Percentiles rank a stretch among this genome's conserved stretches.
These are phyloP conservation scores for Pluteus cervinus DNA, from an alignment of 768 basidiomycete species.

Conservation along the genomic window DNA sequence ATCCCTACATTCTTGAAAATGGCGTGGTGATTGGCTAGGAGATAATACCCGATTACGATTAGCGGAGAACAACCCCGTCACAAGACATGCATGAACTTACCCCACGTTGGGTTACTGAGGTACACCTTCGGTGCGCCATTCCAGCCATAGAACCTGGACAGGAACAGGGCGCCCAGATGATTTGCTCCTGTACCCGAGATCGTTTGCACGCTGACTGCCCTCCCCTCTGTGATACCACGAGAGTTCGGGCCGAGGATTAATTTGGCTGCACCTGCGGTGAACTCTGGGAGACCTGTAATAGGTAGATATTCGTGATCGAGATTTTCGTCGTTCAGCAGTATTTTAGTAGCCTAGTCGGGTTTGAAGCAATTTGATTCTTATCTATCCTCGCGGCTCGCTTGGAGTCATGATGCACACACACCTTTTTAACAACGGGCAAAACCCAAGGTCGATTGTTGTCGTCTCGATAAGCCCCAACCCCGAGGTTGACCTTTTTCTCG, in stretches of 20 bases:
- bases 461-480: constrained; percentile 91
- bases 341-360: constrained; percentile 57
- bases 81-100: constrained; percentile 34
- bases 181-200: constrained; percentile 96
- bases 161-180: constrained; percentile 85
- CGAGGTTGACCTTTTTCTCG: constrained; percentile 82
- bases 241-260: constrained; percentile 76
- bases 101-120: constrained; percentile 94
- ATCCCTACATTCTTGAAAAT: constrained; percentile 91
- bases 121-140: constrained; percentile 66
- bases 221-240: constrained; percentile 60
- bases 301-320: constrained; percentile 92
- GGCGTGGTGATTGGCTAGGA: constrained; percentile 77
- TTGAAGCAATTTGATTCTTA: no score
- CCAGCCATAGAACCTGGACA: constrained; percentile 77
- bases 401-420: constrained; percentile 16
- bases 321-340: constrained; percentile 59
- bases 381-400: neutral
- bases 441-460: constrained; percentile 87
- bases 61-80: constrained; percentile 3
- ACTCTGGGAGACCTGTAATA: constrained; percentile 82
- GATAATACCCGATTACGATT: neutral
- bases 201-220: constrained; percentile 82
- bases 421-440: constrained; percentile 87
- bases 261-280: constrained; percentile 74